Evolutionary conservation across 176 grass and related monocot species (phyloP).

Genomic region (Pontederia crassipes): DNA sequence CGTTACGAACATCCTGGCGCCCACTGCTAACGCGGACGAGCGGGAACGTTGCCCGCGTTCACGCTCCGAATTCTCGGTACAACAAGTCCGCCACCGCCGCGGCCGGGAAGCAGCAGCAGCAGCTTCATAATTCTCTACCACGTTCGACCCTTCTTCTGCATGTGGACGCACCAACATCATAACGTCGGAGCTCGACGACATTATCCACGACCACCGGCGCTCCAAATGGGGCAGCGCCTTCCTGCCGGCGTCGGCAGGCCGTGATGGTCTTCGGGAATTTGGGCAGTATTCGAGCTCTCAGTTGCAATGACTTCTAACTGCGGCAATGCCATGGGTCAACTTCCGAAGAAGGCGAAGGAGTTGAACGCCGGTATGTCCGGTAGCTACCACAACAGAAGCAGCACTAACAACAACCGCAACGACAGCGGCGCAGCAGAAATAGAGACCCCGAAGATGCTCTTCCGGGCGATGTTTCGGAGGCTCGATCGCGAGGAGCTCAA

Average conservation of each 20-base stretch:
- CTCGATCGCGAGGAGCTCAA: slow-evolving; percentile 19
- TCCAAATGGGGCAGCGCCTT: slow-evolving; percentile 22
- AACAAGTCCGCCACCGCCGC: not conserved
- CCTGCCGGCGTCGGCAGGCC: slow-evolving; percentile 23
- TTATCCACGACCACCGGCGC: slow-evolving; percentile 29
- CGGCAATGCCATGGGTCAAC: slow-evolving; percentile 2
- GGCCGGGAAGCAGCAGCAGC: not conserved
- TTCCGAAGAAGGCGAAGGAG: slow-evolving; percentile 10
- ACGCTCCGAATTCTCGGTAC: not conserved
- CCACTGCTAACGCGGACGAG: not conserved
- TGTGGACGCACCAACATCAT: not conserved
- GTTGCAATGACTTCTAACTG: slow-evolving; percentile 15
- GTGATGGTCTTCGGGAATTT: slow-evolving; percentile 31
- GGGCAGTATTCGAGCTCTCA: slow-evolving; percentile 24
- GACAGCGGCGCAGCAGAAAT: not conserved
- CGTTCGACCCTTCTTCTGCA: not conserved
- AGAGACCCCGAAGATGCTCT: slow-evolving; percentile 2
- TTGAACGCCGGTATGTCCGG: not conserved
- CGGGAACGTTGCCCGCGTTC: not conserved
- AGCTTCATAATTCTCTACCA: not conserved
- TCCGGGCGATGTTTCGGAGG: slow-evolving; percentile 18
- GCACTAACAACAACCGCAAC: not conserved
- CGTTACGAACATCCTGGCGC: not conserved
- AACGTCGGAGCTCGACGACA: slow-evolving; percentile 20
- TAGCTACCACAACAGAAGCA: not conserved